phyloP scores from a whole-genome alignment of 2,329 filamentous ascomycete species.

The Bipolaris oryzae region DNA sequence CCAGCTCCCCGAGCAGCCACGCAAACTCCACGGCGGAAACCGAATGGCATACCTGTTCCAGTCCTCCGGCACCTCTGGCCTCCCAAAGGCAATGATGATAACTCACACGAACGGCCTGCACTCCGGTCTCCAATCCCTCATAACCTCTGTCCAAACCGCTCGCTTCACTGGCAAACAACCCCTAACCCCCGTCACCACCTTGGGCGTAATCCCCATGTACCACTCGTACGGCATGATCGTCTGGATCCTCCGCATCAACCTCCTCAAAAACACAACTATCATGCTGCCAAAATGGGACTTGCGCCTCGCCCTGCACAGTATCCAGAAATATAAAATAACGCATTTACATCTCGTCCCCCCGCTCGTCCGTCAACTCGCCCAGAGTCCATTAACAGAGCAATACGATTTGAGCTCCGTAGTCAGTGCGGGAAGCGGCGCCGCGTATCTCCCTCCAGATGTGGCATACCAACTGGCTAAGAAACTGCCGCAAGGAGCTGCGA shows the following conservation, averaged over 20 bases:
- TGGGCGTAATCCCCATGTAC: conserved; percentile 41
- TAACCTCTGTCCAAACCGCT: conserved; percentile 29
- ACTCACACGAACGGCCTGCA: conserved; percentile 36
- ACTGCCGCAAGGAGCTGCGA: conserved; percentile 30
- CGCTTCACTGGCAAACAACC: conserved; percentile 31
- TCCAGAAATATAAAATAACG: conserved; percentile 37
- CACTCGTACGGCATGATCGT: conserved; percentile 44
- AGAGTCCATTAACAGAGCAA: conserved; percentile 33
- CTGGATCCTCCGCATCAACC: conserved; percentile 38
- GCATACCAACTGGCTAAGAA: conserved; percentile 37
- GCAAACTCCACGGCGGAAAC: conserved; percentile 32
- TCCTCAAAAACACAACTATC: conserved; percentile 29
- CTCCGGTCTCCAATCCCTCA: conserved; percentile 36
- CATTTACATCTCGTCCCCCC: conserved; percentile 37
- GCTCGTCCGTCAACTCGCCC: conserved; percentile 37
- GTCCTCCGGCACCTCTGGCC: conserved; percentile 37
- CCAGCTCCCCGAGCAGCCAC: conserved; percentile 22
- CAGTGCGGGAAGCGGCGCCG: conserved; percentile 32
- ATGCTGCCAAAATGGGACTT: conserved; percentile 39
- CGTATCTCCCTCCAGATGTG: conserved; percentile 39
- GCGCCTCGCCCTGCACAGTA: conserved; percentile 32
- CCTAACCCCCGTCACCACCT: conserved; percentile 18
- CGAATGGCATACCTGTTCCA: conserved; percentile 41
- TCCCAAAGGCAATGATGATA: conserved; percentile 46
- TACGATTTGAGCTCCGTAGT: conserved; percentile 36